phyloP scores from a whole-genome alignment of 139 green algal genomes.

The Deuterostichococcus epilithicus region DNA sequence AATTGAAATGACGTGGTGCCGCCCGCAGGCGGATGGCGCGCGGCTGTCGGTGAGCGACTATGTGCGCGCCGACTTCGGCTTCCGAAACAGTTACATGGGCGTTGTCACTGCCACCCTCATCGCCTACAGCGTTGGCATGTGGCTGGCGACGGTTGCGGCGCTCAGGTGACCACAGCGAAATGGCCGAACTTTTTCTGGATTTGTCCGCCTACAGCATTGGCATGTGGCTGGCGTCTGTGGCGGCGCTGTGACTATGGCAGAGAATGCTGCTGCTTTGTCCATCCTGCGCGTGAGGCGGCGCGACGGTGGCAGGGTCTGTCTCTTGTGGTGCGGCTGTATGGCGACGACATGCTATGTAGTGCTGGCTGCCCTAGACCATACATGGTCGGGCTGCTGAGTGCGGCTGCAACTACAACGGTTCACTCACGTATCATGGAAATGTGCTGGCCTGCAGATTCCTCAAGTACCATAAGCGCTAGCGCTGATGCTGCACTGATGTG shows the following conservation, averaged over 20 bases:
- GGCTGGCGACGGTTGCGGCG: background rate
- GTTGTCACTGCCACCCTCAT: background rate
- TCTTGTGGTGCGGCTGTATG: no score
- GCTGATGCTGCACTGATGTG: no score
- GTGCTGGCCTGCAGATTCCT: background rate
- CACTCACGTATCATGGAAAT: no score
- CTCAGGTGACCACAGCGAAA: background rate
- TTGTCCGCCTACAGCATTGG: background rate
- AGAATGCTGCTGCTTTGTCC: no score
- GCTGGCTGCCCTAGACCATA: no score
- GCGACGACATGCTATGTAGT: no score
- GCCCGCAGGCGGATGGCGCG: background rate
- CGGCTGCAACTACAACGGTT: no score
- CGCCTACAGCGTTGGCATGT: background rate
- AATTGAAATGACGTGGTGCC: background rate
- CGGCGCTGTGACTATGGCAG: no score
- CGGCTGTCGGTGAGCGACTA: background rate
- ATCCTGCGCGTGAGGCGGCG: no score
- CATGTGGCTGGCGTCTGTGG: no score
- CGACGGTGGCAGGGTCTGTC: no score
- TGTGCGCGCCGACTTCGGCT: background rate
- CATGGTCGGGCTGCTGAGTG: no score
- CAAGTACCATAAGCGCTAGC: background rate
- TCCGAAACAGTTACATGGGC: background rate
- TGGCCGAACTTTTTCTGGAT: background rate